These are phyloP conservation scores for Lunularia cruciata DNA, from an alignment of 225 moss, liverwort and hornwort genomes.

Conservation along the genomic window DNA sequence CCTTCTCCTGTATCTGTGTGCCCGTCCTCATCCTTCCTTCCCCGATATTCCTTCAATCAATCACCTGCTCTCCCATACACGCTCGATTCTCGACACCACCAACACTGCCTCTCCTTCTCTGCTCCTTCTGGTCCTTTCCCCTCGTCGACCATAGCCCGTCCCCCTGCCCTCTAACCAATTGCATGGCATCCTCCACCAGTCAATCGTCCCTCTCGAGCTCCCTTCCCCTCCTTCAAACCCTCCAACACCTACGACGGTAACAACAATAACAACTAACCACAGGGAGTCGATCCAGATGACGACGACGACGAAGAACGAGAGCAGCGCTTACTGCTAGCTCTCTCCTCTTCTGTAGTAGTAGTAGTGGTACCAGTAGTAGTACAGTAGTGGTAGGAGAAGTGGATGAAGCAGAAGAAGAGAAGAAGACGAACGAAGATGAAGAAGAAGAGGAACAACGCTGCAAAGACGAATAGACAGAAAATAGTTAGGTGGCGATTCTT, in stretches of 20 bases:
- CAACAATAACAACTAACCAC: background rate
- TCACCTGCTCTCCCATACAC: background rate
- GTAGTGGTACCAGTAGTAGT: background rate
- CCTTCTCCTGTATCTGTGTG: no score
- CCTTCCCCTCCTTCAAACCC: background rate
- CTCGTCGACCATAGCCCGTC: conserved; percentile 12
- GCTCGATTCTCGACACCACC: conserved; percentile 8
- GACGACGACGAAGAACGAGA: background rate
- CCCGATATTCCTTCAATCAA: background rate
- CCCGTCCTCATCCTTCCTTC: conserved; percentile 7
- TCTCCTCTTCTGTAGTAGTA: background rate
- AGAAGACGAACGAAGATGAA: background rate
- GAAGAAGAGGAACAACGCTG: background rate
- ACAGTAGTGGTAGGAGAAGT: background rate
- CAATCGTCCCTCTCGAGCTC: background rate
- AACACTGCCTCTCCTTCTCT: background rate
- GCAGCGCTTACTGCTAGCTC: background rate
- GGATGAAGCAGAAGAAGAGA: background rate
- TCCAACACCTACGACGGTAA: background rate
- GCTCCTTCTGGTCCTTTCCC: conserved; percentile 5
- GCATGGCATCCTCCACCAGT: conserved; percentile 6
- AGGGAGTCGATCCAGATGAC: background rate
- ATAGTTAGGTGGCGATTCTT: no score
- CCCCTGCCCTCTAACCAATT: background rate
- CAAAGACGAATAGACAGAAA: no score